Base-by-base conservation (phyloP, 2,329 filamentous ascomycete genomes). In the Cladosporium sp. region DNA sequence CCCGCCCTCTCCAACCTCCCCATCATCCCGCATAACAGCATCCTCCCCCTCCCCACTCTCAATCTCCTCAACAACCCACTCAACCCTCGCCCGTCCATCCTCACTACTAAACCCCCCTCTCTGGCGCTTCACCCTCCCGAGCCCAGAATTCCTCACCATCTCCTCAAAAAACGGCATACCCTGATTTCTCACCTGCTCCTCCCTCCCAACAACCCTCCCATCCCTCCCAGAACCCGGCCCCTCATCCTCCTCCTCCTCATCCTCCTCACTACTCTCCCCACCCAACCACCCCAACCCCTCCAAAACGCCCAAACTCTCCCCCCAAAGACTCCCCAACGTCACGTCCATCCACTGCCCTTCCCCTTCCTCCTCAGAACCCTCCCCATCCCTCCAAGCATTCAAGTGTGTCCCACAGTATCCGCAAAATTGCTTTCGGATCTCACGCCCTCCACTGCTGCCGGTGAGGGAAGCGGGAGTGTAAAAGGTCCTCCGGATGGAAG, bases 401-500 rank as follows among this genome's bases (percentile, higher is more conserved):
- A 96, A 73, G 11, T 87, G 86, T 0, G 90, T 95, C 46, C 91
- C 91, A 66, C 91, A 95, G 72, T 86, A 94, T 19, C 91, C 91
- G 69, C 91, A 96, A 69, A 96, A 96, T 58, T 89, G 80, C 43
- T 88, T 82, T 64, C 85, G 82, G 1, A 80, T 75, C 1, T 58
- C 59, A 78, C 71, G 45, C 16, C 32, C 32, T 20, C 35, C 15
- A n/a, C 25, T 25, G 77, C 75, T 46, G 79, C 29, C 78, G 58
- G 74, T 60, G 65, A 81, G 78, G 13, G 83, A 81, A 18, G 65
- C 57, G 13, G 65, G 67, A 2, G 67, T 70, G 50, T 65, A 54
- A 58, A 72, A 76, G 38, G 68, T 72, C 43, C 71, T 69, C 47
- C 71, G 71, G 59, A 76, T 75, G 49, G 64, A 68, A 36, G 59